Conservation (phyloP, 129 eudicot genomes). For the Helianthus tuberosus region DNA sequence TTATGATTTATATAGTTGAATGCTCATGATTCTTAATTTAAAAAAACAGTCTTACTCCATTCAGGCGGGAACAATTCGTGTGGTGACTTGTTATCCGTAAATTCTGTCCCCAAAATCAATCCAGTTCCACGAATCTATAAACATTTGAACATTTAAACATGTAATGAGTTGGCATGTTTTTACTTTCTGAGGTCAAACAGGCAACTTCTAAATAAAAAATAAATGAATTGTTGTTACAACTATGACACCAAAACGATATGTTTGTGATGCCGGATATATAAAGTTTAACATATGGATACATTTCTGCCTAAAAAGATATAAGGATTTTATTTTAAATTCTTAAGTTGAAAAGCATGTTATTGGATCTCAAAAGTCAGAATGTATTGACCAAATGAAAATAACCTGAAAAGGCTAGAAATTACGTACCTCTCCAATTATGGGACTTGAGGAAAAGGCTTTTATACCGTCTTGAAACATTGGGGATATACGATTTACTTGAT, state of each 20-base stretch:
- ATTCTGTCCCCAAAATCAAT: slow-evolving; percentile 65
- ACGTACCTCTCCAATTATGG: slow-evolving; percentile 80
- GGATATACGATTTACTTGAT: slow-evolving; percentile 59
- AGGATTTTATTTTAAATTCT: not conserved
- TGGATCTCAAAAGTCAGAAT: slow-evolving; percentile 3
- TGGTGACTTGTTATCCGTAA: slow-evolving; percentile 81
- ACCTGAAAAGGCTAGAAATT: not conserved
- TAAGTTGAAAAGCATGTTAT: not conserved
- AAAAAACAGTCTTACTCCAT: slow-evolving; percentile 56
- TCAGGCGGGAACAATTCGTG: slow-evolving; percentile 71
- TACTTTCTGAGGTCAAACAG: not conserved
- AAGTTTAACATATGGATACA: not conserved
- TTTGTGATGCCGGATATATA: slow-evolving; percentile 10
- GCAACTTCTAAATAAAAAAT: not conserved
- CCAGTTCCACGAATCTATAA: slow-evolving; percentile 81
- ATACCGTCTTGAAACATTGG: slow-evolving; percentile 81
- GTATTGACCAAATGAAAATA: not conserved
- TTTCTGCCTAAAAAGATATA: not conserved
- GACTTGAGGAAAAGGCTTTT: slow-evolving; percentile 62
- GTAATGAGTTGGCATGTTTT: not conserved
- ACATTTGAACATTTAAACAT: not conserved
- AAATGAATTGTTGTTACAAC: not conserved
- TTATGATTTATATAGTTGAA: not conserved
- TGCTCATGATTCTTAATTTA: not conserved
- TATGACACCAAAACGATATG: not conserved